Evolutionary conservation across 257 asterid genomes (phyloP), one percentile per base, ranked within the genome.

Genomic region (Solanum medicagineum): DNA sequence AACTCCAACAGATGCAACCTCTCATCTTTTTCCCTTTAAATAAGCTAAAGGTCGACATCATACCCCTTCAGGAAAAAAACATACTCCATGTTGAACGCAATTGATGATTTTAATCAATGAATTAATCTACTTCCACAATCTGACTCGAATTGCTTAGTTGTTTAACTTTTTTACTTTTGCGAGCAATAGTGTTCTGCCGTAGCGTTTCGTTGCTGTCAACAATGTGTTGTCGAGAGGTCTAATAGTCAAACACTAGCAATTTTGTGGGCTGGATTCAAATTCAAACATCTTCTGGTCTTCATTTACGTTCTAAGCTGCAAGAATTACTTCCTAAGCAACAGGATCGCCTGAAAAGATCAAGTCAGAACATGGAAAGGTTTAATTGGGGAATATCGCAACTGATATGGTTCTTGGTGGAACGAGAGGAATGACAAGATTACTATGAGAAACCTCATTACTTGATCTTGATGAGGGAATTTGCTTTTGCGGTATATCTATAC

Each of bases 381-480:
- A 91, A 69, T 89, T 94, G 85, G 95, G 98, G 60, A 94, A 94
- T 83, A 93, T 94, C 86, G 93, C 98, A 45, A 92, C 93, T 84
- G 98, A 94, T 88, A 95, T 95, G 98, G 99, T 97, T 73, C 94
- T 97, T 47, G 99, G 99, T 89, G 99, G 99, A 65, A 97, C 95
- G 98, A 93, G 99, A 91, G 99, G 99, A 86, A 97, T 97, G 98
- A 97, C 97, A 44, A 98, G 98, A 86, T 91, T 97, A 90, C 89
- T 97, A 84, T 97, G 99, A 98, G 99, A 97, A 89, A 95, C 98
- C 59, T 97, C 99, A 56, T 90, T 97, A 87, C 98, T 97, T 90
- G 99, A 97, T 86, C 92, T 98, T 16, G 99, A 97, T 71, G 98
- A 95, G 98, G 99, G 99, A 84, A 97, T 97, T 91, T 97, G 98